phyloP scores from a whole-genome alignment of 345 rosid genomes.

The Stellera chamaejasme region DNA sequence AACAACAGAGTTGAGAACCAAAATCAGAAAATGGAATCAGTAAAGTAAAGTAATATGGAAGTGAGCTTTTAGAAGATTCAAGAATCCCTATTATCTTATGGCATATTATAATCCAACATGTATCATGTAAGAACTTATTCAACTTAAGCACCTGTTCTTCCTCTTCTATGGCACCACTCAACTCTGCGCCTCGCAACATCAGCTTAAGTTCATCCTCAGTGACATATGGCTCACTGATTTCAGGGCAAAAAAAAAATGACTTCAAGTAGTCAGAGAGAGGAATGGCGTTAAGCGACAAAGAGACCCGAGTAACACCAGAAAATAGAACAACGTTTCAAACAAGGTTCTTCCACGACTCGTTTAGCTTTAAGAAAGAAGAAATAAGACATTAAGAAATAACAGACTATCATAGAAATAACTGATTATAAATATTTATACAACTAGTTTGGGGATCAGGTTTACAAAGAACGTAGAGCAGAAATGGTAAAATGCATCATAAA shows the following conservation, averaged over 20 bases:
- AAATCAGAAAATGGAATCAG: no score
- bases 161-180: constrained; percentile 99
- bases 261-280: constrained; percentile 11
- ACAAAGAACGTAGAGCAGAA: background rate
- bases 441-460: background rate
- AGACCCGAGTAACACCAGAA: constrained; percentile 5
- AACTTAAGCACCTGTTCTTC: constrained; percentile 73
- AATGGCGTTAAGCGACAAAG: constrained; percentile 6
- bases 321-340: background rate
- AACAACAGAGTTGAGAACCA: no score
- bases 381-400: background rate
- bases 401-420: constrained; percentile 4
- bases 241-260: background rate
- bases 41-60: no score
- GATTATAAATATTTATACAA: background rate
- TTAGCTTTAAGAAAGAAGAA: no score
- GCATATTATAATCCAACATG: no score
- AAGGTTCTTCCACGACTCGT: no score
- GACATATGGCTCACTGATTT: constrained; percentile 77
- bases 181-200: constrained; percentile 93
- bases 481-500: background rate
- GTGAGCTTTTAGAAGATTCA: no score
- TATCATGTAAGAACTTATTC: no score
- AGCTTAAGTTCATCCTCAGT: constrained; percentile 94
- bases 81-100: no score